Conservation (phyloP, 108 stramenopile genomes). For the Parietichytrium sp. region DNA sequence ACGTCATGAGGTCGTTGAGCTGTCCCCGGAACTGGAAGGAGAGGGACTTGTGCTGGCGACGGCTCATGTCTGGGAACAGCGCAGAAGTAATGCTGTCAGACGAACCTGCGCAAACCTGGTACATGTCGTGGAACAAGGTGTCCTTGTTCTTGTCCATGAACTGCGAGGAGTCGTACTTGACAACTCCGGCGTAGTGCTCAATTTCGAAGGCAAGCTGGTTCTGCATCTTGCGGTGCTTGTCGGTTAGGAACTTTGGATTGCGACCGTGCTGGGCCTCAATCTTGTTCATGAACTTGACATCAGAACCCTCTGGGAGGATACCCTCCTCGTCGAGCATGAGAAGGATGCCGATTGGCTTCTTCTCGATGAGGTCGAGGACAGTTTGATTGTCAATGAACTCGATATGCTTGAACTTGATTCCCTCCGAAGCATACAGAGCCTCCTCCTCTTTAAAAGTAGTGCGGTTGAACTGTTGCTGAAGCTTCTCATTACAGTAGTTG, state of each 20-base stretch:
- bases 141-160: constrained; percentile 60
- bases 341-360: constrained; percentile 57
- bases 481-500: constrained; percentile 93
- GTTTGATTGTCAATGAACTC: constrained; percentile 78
- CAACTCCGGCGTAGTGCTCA: constrained; percentile 54
- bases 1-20: constrained; percentile 42
- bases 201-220: constrained; percentile 45
- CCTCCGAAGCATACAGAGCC: constrained; percentile 78
- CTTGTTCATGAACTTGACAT: constrained; percentile 56
- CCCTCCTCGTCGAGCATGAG: constrained; percentile 54
- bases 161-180: constrained; percentile 49
- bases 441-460: constrained; percentile 46
- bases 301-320: constrained; percentile 55
- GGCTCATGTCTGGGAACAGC: neutral
- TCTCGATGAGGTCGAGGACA: constrained; percentile 75
- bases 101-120: constrained; percentile 36
- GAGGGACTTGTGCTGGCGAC: constrained; percentile 34
- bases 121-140: constrained; percentile 60
- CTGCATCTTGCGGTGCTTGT: constrained; percentile 4
- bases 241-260: constrained; percentile 53
- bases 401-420: constrained; percentile 79
- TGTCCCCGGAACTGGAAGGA: constrained; percentile 14
- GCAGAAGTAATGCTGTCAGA: constrained; percentile 12
- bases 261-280: constrained; percentile 49
- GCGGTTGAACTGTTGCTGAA: constrained; percentile 72